phyloP scores from a whole-genome alignment of 2,329 filamentous ascomycete species.

The Phaeosphaeriaceae sp. region DNA sequence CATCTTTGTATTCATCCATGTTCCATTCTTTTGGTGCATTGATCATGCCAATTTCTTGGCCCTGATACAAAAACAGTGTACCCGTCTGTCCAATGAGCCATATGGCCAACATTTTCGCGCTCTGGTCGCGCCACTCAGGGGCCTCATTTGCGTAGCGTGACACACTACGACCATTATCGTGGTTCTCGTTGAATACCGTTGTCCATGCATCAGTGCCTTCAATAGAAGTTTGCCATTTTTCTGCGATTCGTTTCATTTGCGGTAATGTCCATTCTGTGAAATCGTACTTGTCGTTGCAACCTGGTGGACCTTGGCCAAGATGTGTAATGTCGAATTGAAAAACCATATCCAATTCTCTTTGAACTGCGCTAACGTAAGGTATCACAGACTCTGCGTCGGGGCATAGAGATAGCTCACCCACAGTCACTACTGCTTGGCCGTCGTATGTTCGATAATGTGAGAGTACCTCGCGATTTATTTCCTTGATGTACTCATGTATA shows the following conservation, averaged over 20 bases:
- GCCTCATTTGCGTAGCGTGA: conserved; percentile 60
- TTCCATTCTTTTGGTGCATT: conserved; percentile 60
- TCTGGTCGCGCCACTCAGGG: conserved; percentile 51
- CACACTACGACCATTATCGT: conserved; percentile 65
- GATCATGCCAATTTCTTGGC: conserved; percentile 67
- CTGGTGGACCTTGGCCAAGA: conserved; percentile 43
- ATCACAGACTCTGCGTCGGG: conserved; percentile 51
- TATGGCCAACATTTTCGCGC: conserved; percentile 63
- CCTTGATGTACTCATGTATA: conserved; percentile 64
- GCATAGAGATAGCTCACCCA: conserved; percentile 64
- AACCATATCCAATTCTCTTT: conserved; percentile 56
- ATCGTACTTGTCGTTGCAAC: conserved; percentile 40
- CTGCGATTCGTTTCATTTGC: conserved; percentile 51
- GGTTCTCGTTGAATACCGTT: conserved; percentile 68
- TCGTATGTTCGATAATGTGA: conserved; percentile 60
- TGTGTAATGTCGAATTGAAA: conserved; percentile 55
- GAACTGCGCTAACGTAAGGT: conserved; percentile 49
- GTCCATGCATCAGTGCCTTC: conserved; percentile 59
- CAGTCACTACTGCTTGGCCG: conserved; percentile 53
- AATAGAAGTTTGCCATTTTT: conserved; percentile 58
- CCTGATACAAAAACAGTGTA: conserved; percentile 66
- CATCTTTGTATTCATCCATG: conserved; percentile 68
- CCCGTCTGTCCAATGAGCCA: conserved; percentile 58
- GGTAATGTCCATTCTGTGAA: conserved; percentile 48
- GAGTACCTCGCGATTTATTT: conserved; percentile 60